These are phyloP conservation scores for Claviceps arundinis DNA, from an alignment of 2,329 filamentous ascomycete genomes.

Conservation along the genomic window DNA sequence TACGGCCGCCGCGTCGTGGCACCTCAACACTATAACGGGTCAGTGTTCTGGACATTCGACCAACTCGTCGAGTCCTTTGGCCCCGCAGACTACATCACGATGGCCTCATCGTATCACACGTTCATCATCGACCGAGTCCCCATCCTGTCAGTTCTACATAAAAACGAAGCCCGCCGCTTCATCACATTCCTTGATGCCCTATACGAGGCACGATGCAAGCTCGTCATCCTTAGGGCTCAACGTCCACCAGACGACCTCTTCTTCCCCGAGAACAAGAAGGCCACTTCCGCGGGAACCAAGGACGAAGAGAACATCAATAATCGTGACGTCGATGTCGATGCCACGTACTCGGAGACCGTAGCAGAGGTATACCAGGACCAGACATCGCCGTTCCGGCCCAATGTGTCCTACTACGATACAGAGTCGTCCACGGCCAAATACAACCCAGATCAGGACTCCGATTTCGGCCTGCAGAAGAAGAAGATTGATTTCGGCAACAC, in stretches of 20 bases:
- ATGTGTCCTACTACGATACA: constrained; percentile 52
- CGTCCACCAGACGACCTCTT: constrained; percentile 61
- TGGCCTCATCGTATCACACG: constrained; percentile 69
- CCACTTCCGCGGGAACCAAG: constrained; percentile 3
- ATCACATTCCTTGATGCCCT: constrained; percentile 71
- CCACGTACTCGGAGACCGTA: constrained; percentile 31
- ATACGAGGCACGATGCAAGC: constrained; percentile 70
- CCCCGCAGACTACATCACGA: constrained; percentile 70
- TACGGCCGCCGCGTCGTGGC: constrained; percentile 53
- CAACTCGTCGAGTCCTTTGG: constrained; percentile 58
- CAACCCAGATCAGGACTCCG: constrained; percentile 43
- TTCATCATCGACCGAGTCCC: constrained; percentile 62
- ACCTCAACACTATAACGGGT: constrained; percentile 42
- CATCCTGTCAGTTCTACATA: constrained; percentile 50
- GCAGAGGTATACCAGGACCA: constrained; percentile 66
- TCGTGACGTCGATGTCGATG: constrained; percentile 25
- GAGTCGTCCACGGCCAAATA: constrained; percentile 32
- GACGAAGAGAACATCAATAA: constrained; percentile 9
- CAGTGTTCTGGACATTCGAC: constrained; percentile 52
- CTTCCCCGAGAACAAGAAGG: constrained; percentile 47
- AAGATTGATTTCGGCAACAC: constrained; percentile 55
- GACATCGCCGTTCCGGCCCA: constrained; percentile 64
- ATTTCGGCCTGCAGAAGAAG: constrained; percentile 30
- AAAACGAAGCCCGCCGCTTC: constrained; percentile 69
- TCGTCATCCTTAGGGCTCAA: constrained; percentile 49